Conservation (phyloP, 2,329 filamentous ascomycete genomes). For the Gaeumannomyces tritici region DNA sequence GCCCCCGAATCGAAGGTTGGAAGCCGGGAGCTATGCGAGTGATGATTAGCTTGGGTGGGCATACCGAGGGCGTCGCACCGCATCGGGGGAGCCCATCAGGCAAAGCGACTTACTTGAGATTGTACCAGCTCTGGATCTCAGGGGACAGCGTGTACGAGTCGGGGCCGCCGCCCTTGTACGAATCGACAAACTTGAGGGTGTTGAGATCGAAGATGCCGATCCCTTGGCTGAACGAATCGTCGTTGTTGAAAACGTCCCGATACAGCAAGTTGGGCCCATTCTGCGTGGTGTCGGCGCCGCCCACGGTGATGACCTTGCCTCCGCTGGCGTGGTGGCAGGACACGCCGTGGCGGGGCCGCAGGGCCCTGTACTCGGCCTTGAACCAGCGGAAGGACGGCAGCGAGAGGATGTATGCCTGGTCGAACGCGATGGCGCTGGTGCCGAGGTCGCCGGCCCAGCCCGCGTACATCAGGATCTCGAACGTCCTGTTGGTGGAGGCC, state of each 20-base stretch:
- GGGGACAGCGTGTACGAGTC: conserved; percentile 6
- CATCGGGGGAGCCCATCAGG: not conserved
- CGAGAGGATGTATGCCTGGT: conserved; percentile 14
- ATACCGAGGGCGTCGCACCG: not conserved
- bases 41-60: not conserved
- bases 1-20: conserved; percentile 6
- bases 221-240: conserved; percentile 10
- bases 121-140: conserved; percentile 10
- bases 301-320: conserved; percentile 29
- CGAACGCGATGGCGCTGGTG: conserved; percentile 8
- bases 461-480: conserved; percentile 15
- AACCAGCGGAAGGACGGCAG: conserved; percentile 15
- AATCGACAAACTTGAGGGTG: conserved; percentile 8
- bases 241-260: conserved; percentile 9
- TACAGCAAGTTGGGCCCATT: conserved; percentile 3
- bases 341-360: conserved; percentile 11
- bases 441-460: conserved; percentile 13
- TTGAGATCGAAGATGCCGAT: conserved; percentile 13
- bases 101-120: conserved; percentile 8
- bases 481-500: conserved; percentile 12
- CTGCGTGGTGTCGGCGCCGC: conserved; percentile 16
- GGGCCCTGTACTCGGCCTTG: conserved; percentile 11
- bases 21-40: conserved; percentile 3
- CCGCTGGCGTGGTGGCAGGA: conserved; percentile 19
- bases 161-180: conserved; percentile 5